Evolutionary conservation across 768 basidiomycete species (phyloP), one percentile per base, ranked within the genome.

Genomic region (Termitomyces sp.): DNA sequence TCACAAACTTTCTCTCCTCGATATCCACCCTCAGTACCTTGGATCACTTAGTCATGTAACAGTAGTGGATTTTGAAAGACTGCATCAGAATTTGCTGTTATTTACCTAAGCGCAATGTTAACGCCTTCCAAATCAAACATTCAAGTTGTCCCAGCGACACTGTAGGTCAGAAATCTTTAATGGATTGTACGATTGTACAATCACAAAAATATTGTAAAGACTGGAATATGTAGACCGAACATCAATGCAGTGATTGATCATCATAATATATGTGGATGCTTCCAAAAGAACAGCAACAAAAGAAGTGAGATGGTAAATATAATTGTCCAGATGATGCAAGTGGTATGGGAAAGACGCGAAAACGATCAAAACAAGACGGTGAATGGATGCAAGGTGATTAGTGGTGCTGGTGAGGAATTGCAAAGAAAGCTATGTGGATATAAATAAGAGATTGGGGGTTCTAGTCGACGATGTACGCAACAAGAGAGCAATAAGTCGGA

Each of bases 321-420:
- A 33, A 58, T 29, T n/a, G 53, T 55, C 45, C 57, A 44, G 31
- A 36, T 25, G 22, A 43, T 54, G 40, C 44, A 16, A 51, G 48
- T 46, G 38, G 22, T 43, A 27, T 9, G 50, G 29, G 32, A 18
- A 33, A 45, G 31, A 29, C 27, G 39, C 9, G n/a, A 44, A 41
- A 29, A 23, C 23, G 38, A 50, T 39, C 49, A 45, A 54, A 47
- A 35, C 33, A 27, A 41, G 11, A 18, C 51, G 45, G 36, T 43
- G 35, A 33, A 55, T 52, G 50, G 40, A 48, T 55, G 54, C 54
- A 49, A 54, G 29, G 45, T 27, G 48, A 33, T 49, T 55, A 52
- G 48, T 36, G 11, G 41, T 56, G 50, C 29, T 42, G 38, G n/a
- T 52, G 50, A 38, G 39, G 20, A 18, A 49, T 23, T 35, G 45